Percentiles rank a stretch among this genome's conserved stretches.
phyloP scores from a whole-genome alignment of 371 early-diverging fungal genomes.

The Circinella minor region DNA sequence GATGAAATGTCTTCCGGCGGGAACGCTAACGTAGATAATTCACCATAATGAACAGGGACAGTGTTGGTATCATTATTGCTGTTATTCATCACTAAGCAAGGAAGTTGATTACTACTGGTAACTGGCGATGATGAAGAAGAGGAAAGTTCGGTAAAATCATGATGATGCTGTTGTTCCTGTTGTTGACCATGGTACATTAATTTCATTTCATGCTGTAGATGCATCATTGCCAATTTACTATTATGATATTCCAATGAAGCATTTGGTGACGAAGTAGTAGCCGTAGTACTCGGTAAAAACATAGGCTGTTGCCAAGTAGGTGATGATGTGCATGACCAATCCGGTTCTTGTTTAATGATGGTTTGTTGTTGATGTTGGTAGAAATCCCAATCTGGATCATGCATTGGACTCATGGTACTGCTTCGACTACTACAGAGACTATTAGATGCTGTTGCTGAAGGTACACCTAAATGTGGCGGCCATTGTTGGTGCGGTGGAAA shows the following conservation, averaged over 20 bases:
- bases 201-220: background rate
- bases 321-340: background rate
- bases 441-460: background rate
- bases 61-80: too few species aligned
- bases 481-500: background rate
- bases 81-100: too few species aligned
- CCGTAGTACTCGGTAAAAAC: background rate
- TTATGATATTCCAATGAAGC: background rate
- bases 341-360: background rate
- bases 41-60: too few species aligned
- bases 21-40: background rate
- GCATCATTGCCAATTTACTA: constrained; percentile 8
- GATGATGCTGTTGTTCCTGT: too few species aligned
- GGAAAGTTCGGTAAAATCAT: too few species aligned
- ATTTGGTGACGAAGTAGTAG: background rate
- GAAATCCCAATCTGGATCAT: constrained; percentile 7
- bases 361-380: background rate
- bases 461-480: background rate
- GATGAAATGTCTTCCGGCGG: background rate
- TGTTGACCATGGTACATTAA: too few species aligned
- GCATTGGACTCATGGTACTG: constrained; percentile 9
- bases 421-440: constrained; percentile 5
- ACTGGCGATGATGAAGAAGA: background rate
- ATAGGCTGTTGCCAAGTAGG: constrained; percentile 3
- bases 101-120: too few species aligned